phyloP scores from a whole-genome alignment of 257 asterid species.

The Scutellaria galericulata region DNA sequence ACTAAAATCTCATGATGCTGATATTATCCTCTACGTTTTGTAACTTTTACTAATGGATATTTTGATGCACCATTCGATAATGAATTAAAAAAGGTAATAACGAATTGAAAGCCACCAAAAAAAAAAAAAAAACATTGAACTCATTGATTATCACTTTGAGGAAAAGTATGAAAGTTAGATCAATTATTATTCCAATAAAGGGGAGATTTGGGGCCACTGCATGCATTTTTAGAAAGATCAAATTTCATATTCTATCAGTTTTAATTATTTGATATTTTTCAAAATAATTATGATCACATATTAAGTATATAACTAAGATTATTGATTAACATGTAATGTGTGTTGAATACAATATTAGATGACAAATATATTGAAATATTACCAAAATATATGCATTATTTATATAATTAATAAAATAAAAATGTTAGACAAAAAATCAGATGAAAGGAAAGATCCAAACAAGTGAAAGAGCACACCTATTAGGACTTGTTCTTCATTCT shows the following conservation, averaged over 20 bases:
- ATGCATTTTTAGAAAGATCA: background rate
- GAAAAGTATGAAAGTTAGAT: background rate
- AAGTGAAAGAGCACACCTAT: background rate
- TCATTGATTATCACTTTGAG: background rate
- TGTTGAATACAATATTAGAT: no score
- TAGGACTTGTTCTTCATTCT: conserved; percentile 8
- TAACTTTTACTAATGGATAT: background rate
- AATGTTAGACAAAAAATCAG: background rate
- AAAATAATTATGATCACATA: no score
- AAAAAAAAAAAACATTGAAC: background rate
- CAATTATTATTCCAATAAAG: background rate
- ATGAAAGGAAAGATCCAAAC: background rate
- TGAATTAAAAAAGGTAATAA: background rate
- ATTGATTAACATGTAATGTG: no score
- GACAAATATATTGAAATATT: background rate
- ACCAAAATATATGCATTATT: background rate
- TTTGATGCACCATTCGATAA: background rate
- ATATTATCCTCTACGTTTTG: background rate
- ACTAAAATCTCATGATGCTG: background rate
- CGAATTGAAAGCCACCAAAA: conserved; percentile 22
- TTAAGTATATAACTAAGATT: no score
- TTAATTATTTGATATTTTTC: no score
- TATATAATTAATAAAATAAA: background rate
- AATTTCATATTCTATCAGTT: no score
- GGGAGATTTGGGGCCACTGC: conserved; percentile 3